Evolutionary conservation across 306 rosid species (phyloP), one percentile per base, ranked within the genome.

Genomic region (Lithocarpus polystachyus): DNA sequence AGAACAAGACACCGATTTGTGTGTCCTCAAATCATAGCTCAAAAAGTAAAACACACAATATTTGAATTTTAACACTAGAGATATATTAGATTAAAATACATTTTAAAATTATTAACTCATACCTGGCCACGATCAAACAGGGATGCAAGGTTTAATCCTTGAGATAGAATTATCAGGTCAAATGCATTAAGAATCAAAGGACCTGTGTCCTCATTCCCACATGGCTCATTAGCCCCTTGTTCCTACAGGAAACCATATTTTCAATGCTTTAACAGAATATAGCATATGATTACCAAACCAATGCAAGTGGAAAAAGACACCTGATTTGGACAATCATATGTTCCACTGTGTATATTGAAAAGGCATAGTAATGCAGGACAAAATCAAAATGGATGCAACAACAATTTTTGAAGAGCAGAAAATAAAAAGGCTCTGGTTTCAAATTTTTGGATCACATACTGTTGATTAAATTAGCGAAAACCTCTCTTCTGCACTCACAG

Each of bases 181-280:
- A 93, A 91, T 68, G 98, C 98, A 92, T 93, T 90, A 51, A 91
- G 93, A 81, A 86, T 80, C 59, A 93, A 82, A 77, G 98, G 98
- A 79, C 93, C 89, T 61, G 40, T 82, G 82, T 91, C 87, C 77
- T 89, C 96, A 67, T 80, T 86, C 59, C 90, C 83, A 74, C 72
- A 70, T 68, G 51, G 90, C 74, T 86, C 92, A 24, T 71, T 71
- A 56, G 72, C 78, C 72, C 79, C 88, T 61, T 78, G 89, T 82
- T 84, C 94, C 98, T 93, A 79, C 78, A 76, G 65, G 61, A 69
- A 75, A 77, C 33, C 75, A 82, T 33, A 29, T 65, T 12, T 33
- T 10, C 17, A 60, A 62, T 55, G 60, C 43, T 79, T 82, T 69
- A 80, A 80, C 31, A 33, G 62, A 75, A 71, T 53, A 62, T 12